These are phyloP conservation scores for Mycena belliarum DNA, from an alignment of 768 basidiomycete species.

Conservation along the genomic window DNA sequence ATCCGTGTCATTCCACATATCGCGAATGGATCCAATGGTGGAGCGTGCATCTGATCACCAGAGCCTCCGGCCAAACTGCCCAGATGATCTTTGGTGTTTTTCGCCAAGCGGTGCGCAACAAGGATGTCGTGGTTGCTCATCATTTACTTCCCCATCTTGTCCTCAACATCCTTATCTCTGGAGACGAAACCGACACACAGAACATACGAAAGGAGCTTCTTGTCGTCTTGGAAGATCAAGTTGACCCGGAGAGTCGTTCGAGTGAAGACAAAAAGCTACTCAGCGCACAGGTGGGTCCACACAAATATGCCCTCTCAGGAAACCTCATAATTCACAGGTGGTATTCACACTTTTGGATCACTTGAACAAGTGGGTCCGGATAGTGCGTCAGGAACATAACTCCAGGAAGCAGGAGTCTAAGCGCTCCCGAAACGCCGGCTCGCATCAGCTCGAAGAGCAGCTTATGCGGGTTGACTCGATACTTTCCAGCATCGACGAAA, in stretches of 20 bases:
- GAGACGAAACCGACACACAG: conserved; percentile 57
- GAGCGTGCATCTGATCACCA: conserved; percentile 78
- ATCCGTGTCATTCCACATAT: conserved; percentile 75
- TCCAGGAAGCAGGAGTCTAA: conserved; percentile 51
- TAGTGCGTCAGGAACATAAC: conserved; percentile 66
- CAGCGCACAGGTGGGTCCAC: conserved; percentile 83
- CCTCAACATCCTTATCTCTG: conserved; percentile 80
- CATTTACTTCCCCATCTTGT: conserved; percentile 91
- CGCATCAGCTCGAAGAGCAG: conserved; percentile 53
- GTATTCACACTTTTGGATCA: conserved; percentile 96
- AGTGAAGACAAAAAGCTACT: conserved; percentile 80
- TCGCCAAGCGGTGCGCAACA: conserved; percentile 73
- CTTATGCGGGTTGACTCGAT: conserved; percentile 77
- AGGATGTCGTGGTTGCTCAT: conserved; percentile 93
- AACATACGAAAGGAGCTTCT: conserved; percentile 77
- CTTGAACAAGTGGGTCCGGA: conserved; percentile 84
- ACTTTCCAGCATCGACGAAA: conserved; percentile 79
- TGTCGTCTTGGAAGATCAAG: conserved; percentile 85
- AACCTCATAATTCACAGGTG: conserved; percentile 49
- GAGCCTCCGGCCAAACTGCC: conserved; percentile 58
- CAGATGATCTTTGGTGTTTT: conserved; percentile 77
- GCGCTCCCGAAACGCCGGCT: conserved; percentile 43
- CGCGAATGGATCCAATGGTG: conserved; percentile 95
- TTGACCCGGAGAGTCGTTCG: conserved; percentile 57
- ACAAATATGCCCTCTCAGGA: neutral